phyloP scores from a whole-genome alignment of 371 early-diverging fungal genomes.

The Apophysomyces ossiformis region DNA sequence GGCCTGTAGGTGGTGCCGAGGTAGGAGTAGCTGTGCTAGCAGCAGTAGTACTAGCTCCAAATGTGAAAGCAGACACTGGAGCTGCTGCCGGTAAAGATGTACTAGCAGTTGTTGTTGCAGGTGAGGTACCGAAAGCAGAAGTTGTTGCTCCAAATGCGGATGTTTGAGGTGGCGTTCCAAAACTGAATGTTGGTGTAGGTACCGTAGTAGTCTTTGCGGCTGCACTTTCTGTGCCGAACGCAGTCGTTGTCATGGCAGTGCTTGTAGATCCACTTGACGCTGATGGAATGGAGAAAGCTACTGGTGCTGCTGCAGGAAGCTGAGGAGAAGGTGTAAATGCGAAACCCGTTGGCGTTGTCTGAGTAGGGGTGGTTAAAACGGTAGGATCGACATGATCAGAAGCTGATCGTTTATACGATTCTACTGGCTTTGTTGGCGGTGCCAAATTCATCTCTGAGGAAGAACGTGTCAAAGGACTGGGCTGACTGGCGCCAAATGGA shows the following conservation, averaged over 20 bases:
- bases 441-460: slow-evolving; percentile 2
- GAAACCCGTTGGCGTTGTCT: neutral
- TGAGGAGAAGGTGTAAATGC: slow-evolving; percentile 5
- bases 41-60: slow-evolving; percentile 15
- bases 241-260: slow-evolving; percentile 6
- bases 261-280: slow-evolving; percentile 4
- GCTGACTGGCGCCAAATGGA: neutral
- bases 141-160: slow-evolving; percentile 8
- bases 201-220: neutral
- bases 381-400: slow-evolving; percentile 7
- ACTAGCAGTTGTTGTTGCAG: slow-evolving; percentile 7
- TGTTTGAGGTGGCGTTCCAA: slow-evolving; percentile 12
- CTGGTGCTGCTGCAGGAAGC: neutral
- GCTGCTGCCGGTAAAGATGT: slow-evolving; percentile 6
- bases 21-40: neutral
- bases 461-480: neutral
- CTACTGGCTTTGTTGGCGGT: neutral
- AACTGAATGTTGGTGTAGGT: slow-evolving; percentile 14
- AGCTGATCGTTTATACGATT: slow-evolving; percentile 8
- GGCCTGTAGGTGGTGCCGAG: too few species aligned
- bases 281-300: slow-evolving; percentile 1
- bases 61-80: slow-evolving; percentile 14
- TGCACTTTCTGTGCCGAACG: neutral
- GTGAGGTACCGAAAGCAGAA: slow-evolving; percentile 4
- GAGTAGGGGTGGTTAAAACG: neutral